phyloP scores from a whole-genome alignment of 768 basidiomycete genomes.

The Dictyophora rubrovolvata region DNA sequence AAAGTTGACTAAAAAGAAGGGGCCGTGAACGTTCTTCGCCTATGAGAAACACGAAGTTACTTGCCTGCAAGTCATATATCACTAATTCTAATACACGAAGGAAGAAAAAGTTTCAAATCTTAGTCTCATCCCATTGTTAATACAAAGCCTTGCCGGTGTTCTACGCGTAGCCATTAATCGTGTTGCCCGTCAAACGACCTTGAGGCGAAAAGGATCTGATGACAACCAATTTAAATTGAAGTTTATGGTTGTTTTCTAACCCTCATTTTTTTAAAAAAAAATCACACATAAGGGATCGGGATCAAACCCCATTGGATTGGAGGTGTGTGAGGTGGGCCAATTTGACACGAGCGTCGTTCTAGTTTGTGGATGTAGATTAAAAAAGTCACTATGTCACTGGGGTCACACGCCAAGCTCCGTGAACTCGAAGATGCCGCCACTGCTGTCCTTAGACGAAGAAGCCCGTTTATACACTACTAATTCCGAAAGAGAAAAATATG shows the following conservation, averaged over 20 bases:
- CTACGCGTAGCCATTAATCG: background rate
- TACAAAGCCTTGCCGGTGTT: background rate
- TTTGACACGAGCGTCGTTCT: background rate
- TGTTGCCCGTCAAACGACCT: background rate
- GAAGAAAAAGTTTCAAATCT: background rate
- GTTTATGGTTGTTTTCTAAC: background rate
- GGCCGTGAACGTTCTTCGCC: no score
- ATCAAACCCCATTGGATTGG: background rate
- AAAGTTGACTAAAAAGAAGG: no score
- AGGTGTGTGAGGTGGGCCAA: no score
- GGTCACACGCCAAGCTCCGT: background rate
- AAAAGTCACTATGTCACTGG: conserved; percentile 2
- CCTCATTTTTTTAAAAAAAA: no score
- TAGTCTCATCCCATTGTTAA: background rate
- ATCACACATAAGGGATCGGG: background rate
- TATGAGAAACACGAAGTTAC: no score
- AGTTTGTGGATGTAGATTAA: background rate
- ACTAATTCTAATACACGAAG: no score
- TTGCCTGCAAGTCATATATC: no score
- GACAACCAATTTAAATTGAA: background rate
- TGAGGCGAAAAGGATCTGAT: background rate
- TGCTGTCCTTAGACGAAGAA: conserved; percentile 78
- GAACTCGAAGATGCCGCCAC: conserved; percentile 23
- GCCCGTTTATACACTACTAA: conserved; percentile 81
- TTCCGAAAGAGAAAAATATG: conserved; percentile 81